Evolutionary conservation across 2,329 filamentous ascomycete genomes (phyloP).

Genomic region (Phyllosticta citriasiana): DNA sequence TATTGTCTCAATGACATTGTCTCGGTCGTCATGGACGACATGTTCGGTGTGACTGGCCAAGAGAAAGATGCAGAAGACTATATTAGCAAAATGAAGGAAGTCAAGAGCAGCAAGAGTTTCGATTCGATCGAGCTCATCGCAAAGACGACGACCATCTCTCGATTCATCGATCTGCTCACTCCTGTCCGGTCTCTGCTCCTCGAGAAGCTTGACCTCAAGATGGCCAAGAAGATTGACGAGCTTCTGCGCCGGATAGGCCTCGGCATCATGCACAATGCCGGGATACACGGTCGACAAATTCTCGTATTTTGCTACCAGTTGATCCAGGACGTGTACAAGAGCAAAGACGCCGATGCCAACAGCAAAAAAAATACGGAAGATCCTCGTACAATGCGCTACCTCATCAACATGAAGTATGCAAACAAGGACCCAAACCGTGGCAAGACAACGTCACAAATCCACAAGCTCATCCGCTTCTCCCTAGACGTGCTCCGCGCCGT

Average conservation of each 20-base stretch:
- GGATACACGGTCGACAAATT: constrained; percentile 67
- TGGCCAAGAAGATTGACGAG: constrained; percentile 84
- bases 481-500: constrained; percentile 77
- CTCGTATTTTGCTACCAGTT: constrained; percentile 94
- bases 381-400: constrained; percentile 54
- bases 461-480: constrained; percentile 82
- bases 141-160: constrained; percentile 64
- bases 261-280: constrained; percentile 73
- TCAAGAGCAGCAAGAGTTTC: constrained; percentile 96
- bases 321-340: constrained; percentile 72
- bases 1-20: constrained; percentile 75
- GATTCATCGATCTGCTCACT: constrained; percentile 63
- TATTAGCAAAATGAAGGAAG: constrained; percentile 88
- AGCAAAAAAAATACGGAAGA: constrained; percentile 17
- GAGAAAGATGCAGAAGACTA: constrained; percentile 98
- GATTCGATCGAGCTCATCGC: constrained; percentile 94
- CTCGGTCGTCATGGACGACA: constrained; percentile 89
- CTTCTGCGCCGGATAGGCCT: constrained; percentile 72
- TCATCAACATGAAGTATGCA: constrained; percentile 66
- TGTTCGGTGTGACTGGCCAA: constrained; percentile 83
- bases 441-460: constrained; percentile 65
- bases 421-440: constrained; percentile 64
- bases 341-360: constrained; percentile 35
- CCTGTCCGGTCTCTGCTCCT: constrained; percentile 70
- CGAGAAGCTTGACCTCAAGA: constrained; percentile 74